Evolutionary conservation across 441 rosid genomes (phyloP).

Genomic region (Brassica balearica): DNA sequence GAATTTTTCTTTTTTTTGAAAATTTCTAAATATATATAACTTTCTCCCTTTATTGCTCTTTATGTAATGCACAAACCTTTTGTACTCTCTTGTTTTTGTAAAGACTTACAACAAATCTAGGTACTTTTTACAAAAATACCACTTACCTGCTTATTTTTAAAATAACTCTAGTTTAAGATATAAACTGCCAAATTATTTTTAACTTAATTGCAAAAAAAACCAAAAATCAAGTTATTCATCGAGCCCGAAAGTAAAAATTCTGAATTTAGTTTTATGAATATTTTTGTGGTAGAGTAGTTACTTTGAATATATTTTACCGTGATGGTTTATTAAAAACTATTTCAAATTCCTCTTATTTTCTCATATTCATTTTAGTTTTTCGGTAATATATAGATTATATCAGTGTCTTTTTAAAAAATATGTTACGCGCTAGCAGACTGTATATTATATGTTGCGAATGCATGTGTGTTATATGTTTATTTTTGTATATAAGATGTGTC

Average conservation of each 20-base stretch:
- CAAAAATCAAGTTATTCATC: background rate
- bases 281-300: background rate
- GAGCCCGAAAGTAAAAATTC: background rate
- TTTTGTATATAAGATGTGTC: background rate
- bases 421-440: background rate
- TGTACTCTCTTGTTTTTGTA: background rate
- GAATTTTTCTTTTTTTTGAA: no score
- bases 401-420: background rate
- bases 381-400: background rate
- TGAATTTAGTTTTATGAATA: background rate
- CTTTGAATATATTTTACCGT: background rate
- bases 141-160: background rate
- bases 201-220: background rate
- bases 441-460: background rate
- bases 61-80: background rate
- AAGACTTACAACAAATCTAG: background rate
- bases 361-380: background rate
- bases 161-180: background rate
- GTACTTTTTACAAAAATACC: background rate
- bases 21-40: no score
- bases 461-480: slow-evolving; percentile 5
- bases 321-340: background rate
- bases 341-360: background rate
- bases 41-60: background rate
- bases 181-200: background rate